These are phyloP conservation scores for Trebouxia sp. DNA, from an alignment of 139 green algal species.

Conservation along the genomic window DNA sequence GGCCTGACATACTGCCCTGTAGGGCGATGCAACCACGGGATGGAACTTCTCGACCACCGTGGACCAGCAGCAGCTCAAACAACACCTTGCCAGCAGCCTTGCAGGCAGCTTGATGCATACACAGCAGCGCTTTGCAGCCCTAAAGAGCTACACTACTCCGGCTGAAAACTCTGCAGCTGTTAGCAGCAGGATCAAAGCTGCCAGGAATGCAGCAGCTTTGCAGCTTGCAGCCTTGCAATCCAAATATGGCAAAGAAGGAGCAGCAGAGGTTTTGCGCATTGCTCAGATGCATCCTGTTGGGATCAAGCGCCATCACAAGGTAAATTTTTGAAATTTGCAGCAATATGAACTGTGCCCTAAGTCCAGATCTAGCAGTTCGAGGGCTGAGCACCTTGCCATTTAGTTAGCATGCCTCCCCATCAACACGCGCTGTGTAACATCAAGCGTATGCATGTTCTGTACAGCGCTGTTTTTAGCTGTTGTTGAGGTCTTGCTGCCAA, in stretches of 20 bases:
- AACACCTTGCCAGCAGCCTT: constrained; percentile 10
- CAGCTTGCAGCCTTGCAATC: not conserved
- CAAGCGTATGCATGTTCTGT: too few relatives aligned
- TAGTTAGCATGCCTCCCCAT: too few relatives aligned
- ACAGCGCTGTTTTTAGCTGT: too few relatives aligned
- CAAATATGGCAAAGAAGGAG: constrained; percentile 9
- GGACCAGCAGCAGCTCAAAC: not conserved
- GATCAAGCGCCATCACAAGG: not conserved
- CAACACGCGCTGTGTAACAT: too few relatives aligned
- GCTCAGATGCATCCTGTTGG: not conserved
- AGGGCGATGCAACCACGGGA: constrained; percentile 12
- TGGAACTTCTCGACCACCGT: not conserved
- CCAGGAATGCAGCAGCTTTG: not conserved
- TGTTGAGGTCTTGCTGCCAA: too few relatives aligned
- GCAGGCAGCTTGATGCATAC: not conserved
- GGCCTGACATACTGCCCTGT: too few relatives aligned
- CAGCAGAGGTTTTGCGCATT: constrained; percentile 1
- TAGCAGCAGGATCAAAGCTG: not conserved
- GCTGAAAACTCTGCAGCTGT: not conserved
- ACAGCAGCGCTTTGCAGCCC: not conserved
- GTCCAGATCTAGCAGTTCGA: too few relatives aligned
- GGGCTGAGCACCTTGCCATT: too few relatives aligned
- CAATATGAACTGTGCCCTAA: not conserved
- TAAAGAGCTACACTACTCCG: not conserved
- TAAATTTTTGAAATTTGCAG: too few relatives aligned